Base-by-base conservation (phyloP, 192 early-diverging fungal genomes). In the Coemansia biformis region DNA sequence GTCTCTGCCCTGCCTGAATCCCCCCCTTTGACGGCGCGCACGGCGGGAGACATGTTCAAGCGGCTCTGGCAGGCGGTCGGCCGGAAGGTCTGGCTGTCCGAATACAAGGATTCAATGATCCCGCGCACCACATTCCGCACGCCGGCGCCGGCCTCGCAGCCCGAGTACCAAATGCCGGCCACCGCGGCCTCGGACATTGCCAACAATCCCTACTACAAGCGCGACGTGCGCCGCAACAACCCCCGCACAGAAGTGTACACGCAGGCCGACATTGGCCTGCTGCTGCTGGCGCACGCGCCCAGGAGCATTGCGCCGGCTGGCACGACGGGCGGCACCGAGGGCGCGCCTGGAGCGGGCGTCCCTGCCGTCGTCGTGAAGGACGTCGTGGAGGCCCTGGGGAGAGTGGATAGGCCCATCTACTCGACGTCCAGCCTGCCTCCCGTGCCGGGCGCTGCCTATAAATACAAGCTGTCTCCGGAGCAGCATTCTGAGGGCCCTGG, bases 161-260 rank as follows among this genome's bases (percentile, higher is more conserved):
- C 77, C 45, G 53, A 79, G 71, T 60, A 73, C 63, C 59, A 79
- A 71, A 53, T 73, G 74, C 57, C 76, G 64, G 21, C 76, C 40
- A 70, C 84, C 0, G 48, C 78, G 3, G 79, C 79, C 41, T 84
- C 81, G 46, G 78, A 78, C 43, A 70, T 96, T 23, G 79, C 79
- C 44, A 78, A 86, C 64, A 92, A 95, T 80, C 82, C 83, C 51
- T 98, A 98, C 78, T 95, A 78, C 68, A 81, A 84, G 61, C 88
- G 92, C 39, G 94, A 98, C 69, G 77, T 78, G 51, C 83, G 94
- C 57, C 84, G 94, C 63, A 85, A 89, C 70, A 95, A 89, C 69
- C 94, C 94, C 42, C 85, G 86, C 46, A 78, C 87, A 6, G 84
- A 84, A 35, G 80, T 89, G 12, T 93, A 89, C 54, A 86, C 82